A percentile compares a stretch with the other conserved stretches of the same genome.
phyloP scores from a whole-genome alignment of 2,329 filamentous ascomycete genomes.

The Claviceps quebecensis region DNA sequence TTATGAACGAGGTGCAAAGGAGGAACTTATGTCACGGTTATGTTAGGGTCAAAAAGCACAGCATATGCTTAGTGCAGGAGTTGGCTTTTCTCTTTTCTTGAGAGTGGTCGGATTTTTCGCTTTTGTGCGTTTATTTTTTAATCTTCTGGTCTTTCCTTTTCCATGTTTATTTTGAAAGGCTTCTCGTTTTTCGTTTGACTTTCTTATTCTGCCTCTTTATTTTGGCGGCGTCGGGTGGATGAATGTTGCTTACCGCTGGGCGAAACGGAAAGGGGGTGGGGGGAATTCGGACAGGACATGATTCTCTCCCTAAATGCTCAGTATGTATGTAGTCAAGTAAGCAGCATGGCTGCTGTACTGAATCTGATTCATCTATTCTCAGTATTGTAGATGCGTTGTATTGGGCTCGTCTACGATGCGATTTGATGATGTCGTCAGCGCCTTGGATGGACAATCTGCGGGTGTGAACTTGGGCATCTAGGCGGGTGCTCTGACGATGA shows the following conservation, averaged over 20 bases:
- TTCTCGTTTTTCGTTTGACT: background rate
- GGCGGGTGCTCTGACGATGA: too few relatives aligned
- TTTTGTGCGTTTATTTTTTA: background rate
- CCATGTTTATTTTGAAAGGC: background rate
- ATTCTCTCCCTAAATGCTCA: background rate
- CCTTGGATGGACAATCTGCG: too few relatives aligned
- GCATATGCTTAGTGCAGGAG: slow-evolving; percentile 5
- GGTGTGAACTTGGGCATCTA: too few relatives aligned
- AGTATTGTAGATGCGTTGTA: too few relatives aligned
- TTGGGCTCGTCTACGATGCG: too few relatives aligned
- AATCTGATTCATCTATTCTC: too few relatives aligned
- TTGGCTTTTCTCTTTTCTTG: slow-evolving; percentile 3
- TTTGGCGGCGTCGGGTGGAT: background rate
- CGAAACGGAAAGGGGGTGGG: too few relatives aligned
- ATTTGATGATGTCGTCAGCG: too few relatives aligned
- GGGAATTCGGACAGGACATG: background rate
- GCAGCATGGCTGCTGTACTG: too few relatives aligned
- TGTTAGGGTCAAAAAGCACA: slow-evolving; percentile 2
- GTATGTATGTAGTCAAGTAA: too few relatives aligned
- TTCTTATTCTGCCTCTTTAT: too few relatives aligned
- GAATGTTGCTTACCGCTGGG: too few relatives aligned
- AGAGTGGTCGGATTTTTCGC: background rate
- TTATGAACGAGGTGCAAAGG: slow-evolving; percentile 11
- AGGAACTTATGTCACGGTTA: slow-evolving; percentile 8
- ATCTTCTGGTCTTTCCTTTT: background rate